Evolutionary conservation across 179 eudicot species (phyloP).

Genomic region (Spinacia oleracea): DNA sequence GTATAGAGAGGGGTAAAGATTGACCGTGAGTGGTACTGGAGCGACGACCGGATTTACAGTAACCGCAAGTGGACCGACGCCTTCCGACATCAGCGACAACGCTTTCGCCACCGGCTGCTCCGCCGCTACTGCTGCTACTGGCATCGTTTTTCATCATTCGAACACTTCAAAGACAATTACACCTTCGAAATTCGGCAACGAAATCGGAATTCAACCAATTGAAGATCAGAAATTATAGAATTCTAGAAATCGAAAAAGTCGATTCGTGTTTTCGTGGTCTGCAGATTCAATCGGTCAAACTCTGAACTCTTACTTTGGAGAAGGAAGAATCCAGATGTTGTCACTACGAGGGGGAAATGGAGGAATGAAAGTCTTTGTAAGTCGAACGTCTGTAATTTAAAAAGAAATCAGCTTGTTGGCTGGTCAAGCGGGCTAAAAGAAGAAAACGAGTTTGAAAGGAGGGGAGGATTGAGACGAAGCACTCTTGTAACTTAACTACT

Average conservation of each 20-base stretch:
- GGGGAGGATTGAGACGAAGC: background rate
- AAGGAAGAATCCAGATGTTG: no score
- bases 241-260: no score
- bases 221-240: background rate
- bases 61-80: slow-evolving; percentile 76
- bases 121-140: slow-evolving; percentile 53
- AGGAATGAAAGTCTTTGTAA: background rate
- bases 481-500: no score
- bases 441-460: background rate
- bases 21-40: slow-evolving; percentile 80
- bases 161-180: background rate
- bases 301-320: no score
- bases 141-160: slow-evolving; percentile 50
- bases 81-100: slow-evolving; percentile 66
- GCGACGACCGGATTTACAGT: slow-evolving; percentile 69
- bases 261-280: background rate
- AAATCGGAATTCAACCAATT: background rate
- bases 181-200: background rate
- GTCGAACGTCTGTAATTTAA: background rate
- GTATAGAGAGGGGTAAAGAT: slow-evolving; percentile 8
- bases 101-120: slow-evolving; percentile 44
- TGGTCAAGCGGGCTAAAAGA: background rate
- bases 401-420: no score
- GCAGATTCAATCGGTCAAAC: background rate
- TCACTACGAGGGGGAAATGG: background rate